Percentiles rank a stretch among this genome's conserved stretches.
phyloP scores from a whole-genome alignment of 106 monocot species.

The Allium fistulosum region DNA sequence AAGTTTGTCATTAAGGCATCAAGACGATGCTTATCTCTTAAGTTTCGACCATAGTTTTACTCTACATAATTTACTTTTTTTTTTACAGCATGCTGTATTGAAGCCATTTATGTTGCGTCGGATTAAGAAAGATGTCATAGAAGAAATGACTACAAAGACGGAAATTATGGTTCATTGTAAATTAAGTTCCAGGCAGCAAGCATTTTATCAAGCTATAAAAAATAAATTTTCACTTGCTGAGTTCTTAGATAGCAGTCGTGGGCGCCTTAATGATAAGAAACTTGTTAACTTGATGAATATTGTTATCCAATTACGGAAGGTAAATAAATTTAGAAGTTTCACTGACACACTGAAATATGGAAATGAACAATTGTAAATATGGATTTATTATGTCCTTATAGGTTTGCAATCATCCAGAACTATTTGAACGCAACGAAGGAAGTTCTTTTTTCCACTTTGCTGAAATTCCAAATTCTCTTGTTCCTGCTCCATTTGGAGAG shows the following conservation, averaged over 20 bases:
- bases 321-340: constrained; percentile 6
- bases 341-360: too few species aligned
- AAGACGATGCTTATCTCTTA: neutral
- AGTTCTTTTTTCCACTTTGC: constrained; percentile 84
- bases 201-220: constrained; percentile 97
- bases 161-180: constrained; percentile 92
- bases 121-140: constrained; percentile 95
- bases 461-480: constrained; percentile 71
- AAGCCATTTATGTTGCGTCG: constrained; percentile 98
- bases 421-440: constrained; percentile 98
- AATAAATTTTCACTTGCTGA: constrained; percentile 96
- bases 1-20: neutral
- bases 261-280: constrained; percentile 83
- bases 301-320: constrained; percentile 95
- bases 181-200: constrained; percentile 95
- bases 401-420: constrained; percentile 99
- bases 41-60: neutral
- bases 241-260: constrained; percentile 75
- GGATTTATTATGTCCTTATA: constrained; percentile 12
- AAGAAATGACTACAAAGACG: constrained; percentile 92
- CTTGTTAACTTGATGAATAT: constrained; percentile 96
- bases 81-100: constrained; percentile 81
- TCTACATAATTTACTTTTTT: neutral
- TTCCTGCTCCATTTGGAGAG: constrained; percentile 78
- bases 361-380: neutral